Percentiles rank a stretch among this genome's conserved stretches.
Evolutionary conservation across 148 eudicot species (phyloP).

Genomic region (Vaccinium corymbosum): DNA sequence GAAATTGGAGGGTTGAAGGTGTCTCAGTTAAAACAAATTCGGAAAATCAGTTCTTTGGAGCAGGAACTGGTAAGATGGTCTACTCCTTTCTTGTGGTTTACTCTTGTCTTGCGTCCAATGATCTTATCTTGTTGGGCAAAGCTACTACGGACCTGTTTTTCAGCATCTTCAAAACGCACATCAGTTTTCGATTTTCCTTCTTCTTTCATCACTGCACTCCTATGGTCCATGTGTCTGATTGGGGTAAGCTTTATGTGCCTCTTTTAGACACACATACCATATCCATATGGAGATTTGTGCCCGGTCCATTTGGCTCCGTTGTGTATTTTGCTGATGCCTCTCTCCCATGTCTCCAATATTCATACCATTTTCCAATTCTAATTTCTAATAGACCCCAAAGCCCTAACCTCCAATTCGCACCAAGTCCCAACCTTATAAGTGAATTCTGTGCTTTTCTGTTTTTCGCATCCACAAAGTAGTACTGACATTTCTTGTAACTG

Average conservation of each 20-base stretch:
- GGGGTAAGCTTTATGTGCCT: background rate
- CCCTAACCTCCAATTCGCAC: too few species aligned
- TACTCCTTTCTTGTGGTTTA: background rate
- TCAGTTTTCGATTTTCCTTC: background rate
- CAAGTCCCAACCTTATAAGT: too few species aligned
- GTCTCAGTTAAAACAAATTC: slow-evolving; percentile 35
- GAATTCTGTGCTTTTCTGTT: too few species aligned
- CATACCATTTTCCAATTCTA: background rate
- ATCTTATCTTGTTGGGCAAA: background rate
- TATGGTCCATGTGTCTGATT: background rate
- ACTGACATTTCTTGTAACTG: too few species aligned
- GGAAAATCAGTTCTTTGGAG: slow-evolving; percentile 41
- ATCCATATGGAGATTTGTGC: background rate
- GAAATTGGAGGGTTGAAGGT: slow-evolving; percentile 44
- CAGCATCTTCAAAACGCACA: background rate
- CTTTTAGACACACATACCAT: background rate
- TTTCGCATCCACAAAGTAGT: too few species aligned
- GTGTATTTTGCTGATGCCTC: too few species aligned
- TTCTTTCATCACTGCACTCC: background rate
- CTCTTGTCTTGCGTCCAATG: background rate
- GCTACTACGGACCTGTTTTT: background rate
- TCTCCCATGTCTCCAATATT: too few species aligned
- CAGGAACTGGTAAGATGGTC: background rate
- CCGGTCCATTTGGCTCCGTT: background rate
- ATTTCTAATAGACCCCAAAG: too few species aligned